These are phyloP conservation scores for Thecaphora thlaspeos DNA, from an alignment of 1,284 basidiomycete genomes.

Conservation along the genomic window DNA sequence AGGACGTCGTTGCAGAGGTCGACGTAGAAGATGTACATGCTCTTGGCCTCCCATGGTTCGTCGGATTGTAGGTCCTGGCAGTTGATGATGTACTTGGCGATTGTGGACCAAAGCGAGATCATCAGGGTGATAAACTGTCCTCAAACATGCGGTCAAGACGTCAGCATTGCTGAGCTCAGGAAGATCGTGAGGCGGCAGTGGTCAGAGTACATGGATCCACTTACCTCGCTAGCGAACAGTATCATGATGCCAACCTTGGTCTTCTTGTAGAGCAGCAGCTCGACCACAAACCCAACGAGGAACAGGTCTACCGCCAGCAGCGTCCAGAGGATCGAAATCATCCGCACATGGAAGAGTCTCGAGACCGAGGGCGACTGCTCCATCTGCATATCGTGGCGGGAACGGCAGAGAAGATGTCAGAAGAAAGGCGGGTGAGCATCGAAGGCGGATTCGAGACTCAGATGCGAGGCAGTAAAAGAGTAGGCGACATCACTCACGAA, in stretches of 20 bases:
- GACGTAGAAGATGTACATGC: constrained; percentile 93
- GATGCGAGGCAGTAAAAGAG: too few species aligned
- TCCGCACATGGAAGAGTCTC: constrained; percentile 77
- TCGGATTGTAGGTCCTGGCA: constrained; percentile 67
- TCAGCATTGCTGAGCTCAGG: not conserved
- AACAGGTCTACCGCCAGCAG: constrained; percentile 71
- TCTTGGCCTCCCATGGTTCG: constrained; percentile 85
- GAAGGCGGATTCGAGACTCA: too few species aligned
- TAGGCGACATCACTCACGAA: constrained; percentile 70
- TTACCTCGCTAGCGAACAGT: constrained; percentile 80
- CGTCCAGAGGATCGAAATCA: constrained; percentile 70
- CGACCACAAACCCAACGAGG: constrained; percentile 74
- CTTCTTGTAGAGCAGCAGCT: constrained; percentile 58
- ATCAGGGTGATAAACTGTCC: constrained; percentile 72
- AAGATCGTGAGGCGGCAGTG: not conserved
- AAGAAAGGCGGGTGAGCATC: too few species aligned
- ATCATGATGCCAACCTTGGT: constrained; percentile 69
- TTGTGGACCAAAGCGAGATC: constrained; percentile 74
- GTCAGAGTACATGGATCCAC: not conserved
- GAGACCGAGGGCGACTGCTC: constrained; percentile 88
- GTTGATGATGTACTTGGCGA: constrained; percentile 82
- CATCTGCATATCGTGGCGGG: constrained; percentile 65
- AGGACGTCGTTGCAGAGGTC: constrained; percentile 83
- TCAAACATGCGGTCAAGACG: not conserved
- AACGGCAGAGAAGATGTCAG: too few species aligned